Percentiles rank a stretch among this genome's conserved stretches.
These are phyloP conservation scores for Parvularia atlantis DNA, from an alignment of 78 protist species.

Conservation along the genomic window DNA sequence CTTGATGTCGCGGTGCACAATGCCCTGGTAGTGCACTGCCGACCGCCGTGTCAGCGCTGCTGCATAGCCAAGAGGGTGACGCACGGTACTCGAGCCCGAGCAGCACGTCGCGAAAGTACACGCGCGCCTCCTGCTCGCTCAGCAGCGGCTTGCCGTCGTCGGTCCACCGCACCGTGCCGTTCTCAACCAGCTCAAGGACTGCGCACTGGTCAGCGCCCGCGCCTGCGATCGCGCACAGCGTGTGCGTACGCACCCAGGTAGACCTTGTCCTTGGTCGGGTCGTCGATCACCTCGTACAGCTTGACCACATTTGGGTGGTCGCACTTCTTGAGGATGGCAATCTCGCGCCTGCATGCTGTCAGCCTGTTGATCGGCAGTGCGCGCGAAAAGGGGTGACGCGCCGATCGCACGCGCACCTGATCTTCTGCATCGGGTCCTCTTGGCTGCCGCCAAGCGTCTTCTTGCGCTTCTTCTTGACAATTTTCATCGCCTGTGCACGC, in stretches of 20 bases:
- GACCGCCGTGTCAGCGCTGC: too few relatives aligned
- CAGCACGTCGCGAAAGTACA: conserved; percentile 7
- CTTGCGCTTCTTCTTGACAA: too few relatives aligned
- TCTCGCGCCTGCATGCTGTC: too few relatives aligned
- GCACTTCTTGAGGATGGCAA: conserved; percentile 69
- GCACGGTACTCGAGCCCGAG: conserved; percentile 18
- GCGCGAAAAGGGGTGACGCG: too few relatives aligned
- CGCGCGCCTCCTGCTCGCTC: background rate
- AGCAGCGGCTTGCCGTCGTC: background rate
- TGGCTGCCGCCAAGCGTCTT: too few relatives aligned
- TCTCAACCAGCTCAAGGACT: conserved; percentile 19
- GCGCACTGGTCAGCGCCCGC: too few relatives aligned
- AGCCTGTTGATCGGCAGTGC: too few relatives aligned
- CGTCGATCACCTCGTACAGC: conserved; percentile 73
- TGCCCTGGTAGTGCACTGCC: conserved; percentile 15
- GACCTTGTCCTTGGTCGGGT: conserved; percentile 31
- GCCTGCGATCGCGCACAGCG: too few relatives aligned
- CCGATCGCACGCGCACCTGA: too few relatives aligned
- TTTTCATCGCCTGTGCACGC: too few relatives aligned
- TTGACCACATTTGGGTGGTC: conserved; percentile 65
- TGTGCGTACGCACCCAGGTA: conserved; percentile 51
- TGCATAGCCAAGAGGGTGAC: background rate
- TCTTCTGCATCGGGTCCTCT: too few relatives aligned
- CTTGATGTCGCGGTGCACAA: conserved; percentile 57
- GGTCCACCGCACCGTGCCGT: conserved; percentile 1